Evolutionary conservation across 495 filamentous ascomycete species (phyloP), one percentile per base, ranked within the genome.

Genomic region (Xylaria telfairii): DNA sequence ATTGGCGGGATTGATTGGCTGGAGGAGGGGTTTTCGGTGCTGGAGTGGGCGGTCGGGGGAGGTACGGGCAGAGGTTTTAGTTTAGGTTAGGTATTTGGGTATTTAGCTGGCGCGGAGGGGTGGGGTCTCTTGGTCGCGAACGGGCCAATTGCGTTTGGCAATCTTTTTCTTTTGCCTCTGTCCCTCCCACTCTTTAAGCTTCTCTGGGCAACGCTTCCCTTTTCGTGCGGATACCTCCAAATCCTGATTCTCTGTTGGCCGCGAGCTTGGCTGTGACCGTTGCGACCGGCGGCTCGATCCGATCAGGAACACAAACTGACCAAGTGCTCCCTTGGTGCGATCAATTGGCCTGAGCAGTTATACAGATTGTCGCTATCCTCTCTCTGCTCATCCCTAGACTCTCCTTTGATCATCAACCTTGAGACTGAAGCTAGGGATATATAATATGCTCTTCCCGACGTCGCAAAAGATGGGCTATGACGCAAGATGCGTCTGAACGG

Each of bases 1-100:
- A 78, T 78, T 78, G 76, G 73, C 51, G 61, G 73, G 72, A 78
- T 73, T 78, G 76, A 78, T 78, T 76, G 76, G 74, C 47, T 70
- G 51, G 28, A 59, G 61, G 68, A 67, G 64, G 64, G 72, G 71
- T 54, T 72, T 71, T 64, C 46, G 60, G 49, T 59, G 65, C 65
- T 71, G 39, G 51, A 47, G 51, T 39, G 68, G 59, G 30, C 54
- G n/a, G 39, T 44, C 24, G 39, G n/a, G 57, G 37, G 30, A 21
- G 19, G 65, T 59, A 66, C 37, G 53, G 62, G 46, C 47, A 41
- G 26, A 34, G 10, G 51, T 54, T 54, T 54, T 54, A 26, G 46
- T 30, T 28, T 28, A 47, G 26, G 63, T 65, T 53, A 44, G 68
- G 47, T 68, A 57, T 21, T 10, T 37, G n/a, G 32, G 34, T 60